Evolutionary conservation across 83 land plant species (phyloP), one percentile per base, ranked within the genome.

Genomic region (Larix sibirica): DNA sequence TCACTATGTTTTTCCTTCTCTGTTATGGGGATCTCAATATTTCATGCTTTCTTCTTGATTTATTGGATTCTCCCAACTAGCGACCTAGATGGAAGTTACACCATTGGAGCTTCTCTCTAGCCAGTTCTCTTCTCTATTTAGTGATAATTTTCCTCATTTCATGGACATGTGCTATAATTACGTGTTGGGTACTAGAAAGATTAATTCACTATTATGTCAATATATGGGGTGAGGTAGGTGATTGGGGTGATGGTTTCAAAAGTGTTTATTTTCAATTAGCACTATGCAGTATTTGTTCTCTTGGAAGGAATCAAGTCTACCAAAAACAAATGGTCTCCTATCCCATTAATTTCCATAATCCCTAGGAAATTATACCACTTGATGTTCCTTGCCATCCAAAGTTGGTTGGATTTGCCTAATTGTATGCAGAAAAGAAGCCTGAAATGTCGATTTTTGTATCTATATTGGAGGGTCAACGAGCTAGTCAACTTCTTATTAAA

Each of bases 311-410:
- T 24, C 86, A 77, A 66, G 90, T 89, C 69, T 89, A 89, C 66
- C 89, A 89, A 7, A 89, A 89, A 79, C n/a, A 89, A 89, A 31
- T 89, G 90, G 90, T 89, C 86, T 62, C 90, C 90, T 21, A 89
- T 89, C 8, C 90, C 90, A 9, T 70, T 89, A 38, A 78, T 89
- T 40, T 89, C 86, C 65, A 89, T 71, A 89, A 87, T 79, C 90
- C 90, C 38, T 89, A 89, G 90, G 90, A 86, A 79, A 89, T 88
- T 64, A 79, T 89, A 62, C 90, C 90, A 38, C 54, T 36, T 24
- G 90, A 89, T 81, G 90, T 84, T 13, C 90, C 90, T 28, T 89
- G 90, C 79, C 90, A 89, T 84, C 90, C 90, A 9, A 89, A 89
- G 84, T 86, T 89, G 50, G 89, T 89, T 42, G 90, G 86, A 44